These are phyloP conservation scores for Pezicula carpinea DNA, from an alignment of 2,329 filamentous ascomycete species.

Conservation along the genomic window DNA sequence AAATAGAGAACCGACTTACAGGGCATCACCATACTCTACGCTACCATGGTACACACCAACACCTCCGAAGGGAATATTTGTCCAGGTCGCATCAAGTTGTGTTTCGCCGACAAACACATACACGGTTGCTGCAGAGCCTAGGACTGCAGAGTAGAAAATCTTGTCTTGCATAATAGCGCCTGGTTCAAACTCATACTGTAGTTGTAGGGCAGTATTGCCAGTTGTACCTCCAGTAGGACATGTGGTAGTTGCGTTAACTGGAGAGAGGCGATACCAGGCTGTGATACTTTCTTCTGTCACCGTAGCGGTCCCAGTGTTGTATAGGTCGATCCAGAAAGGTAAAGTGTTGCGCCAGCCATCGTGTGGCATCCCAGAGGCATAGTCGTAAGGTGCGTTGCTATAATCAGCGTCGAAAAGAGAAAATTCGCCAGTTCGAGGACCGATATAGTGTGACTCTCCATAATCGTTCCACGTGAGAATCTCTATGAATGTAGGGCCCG, in stretches of 20 bases:
- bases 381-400: conserved; percentile 33
- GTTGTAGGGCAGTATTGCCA: conserved; percentile 25
- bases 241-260: conserved; percentile 8
- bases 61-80: background rate
- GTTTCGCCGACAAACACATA: conserved; percentile 18
- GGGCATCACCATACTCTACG: conserved; percentile 15
- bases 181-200: conserved; percentile 20
- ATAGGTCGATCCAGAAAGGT: conserved; percentile 31
- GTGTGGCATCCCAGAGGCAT: conserved; percentile 42
- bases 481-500: conserved; percentile 38
- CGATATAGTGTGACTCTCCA: conserved; percentile 45
- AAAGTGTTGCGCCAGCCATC: conserved; percentile 38
- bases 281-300: conserved; percentile 26
- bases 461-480: conserved; percentile 45
- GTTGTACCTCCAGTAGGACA: conserved; percentile 26
- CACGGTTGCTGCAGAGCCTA: conserved; percentile 18
- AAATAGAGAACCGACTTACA: too few relatives aligned
- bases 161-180: conserved; percentile 14
- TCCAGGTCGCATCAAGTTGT: conserved; percentile 1
- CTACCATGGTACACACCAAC: conserved; percentile 3
- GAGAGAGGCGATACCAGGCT: conserved; percentile 31
- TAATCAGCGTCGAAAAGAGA: background rate
- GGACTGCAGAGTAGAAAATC: conserved; percentile 12
- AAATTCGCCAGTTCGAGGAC: conserved; percentile 29
- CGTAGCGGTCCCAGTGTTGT: conserved; percentile 27